Percentiles rank a stretch among this genome's conserved stretches.
Evolutionary conservation across 768 basidiomycete genomes (phyloP).

Genomic region (Russula sp.): DNA sequence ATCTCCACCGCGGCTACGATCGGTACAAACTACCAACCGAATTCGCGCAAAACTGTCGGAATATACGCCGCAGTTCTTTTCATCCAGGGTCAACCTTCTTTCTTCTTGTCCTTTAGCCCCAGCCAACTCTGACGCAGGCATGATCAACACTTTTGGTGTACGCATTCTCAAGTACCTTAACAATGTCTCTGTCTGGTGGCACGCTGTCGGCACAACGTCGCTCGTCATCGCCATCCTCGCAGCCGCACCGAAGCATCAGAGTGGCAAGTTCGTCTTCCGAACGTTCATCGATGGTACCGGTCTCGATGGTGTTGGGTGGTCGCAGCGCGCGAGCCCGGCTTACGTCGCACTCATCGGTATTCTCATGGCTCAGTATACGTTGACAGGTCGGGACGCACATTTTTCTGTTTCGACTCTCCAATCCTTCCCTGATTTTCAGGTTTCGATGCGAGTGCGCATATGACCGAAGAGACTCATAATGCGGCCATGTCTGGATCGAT

Average conservation of each 20-base stretch:
- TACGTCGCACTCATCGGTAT: conserved; percentile 71
- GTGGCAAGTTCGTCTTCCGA: conserved; percentile 61
- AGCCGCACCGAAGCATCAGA: conserved; percentile 65
- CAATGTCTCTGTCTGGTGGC: conserved; percentile 70
- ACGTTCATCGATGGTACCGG: conserved; percentile 70
- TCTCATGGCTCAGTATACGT: conserved; percentile 70
- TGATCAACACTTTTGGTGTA: conserved; percentile 74
- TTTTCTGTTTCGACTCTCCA: not conserved
- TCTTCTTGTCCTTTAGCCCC: not conserved
- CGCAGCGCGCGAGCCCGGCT: conserved; percentile 55
- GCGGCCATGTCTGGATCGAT: conserved; percentile 55
- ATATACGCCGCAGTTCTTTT: conserved; percentile 64
- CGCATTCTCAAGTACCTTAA: conserved; percentile 59
- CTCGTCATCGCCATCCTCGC: conserved; percentile 64
- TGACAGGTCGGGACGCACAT: conserved; percentile 46
- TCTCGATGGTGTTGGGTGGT: conserved; percentile 49
- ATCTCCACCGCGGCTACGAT: conserved; percentile 59
- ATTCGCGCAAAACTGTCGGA: conserved; percentile 56
- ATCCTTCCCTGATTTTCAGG: conserved; percentile 34
- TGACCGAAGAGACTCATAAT: conserved; percentile 75
- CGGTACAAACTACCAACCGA: conserved; percentile 52
- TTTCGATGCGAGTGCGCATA: conserved; percentile 70
- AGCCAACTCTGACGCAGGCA: conserved; percentile 30
- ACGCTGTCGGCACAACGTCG: conserved; percentile 62
- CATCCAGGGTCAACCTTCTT: conserved; percentile 43